Evolutionary conservation across 2,329 filamentous ascomycete genomes (phyloP), one percentile per base, ranked within the genome.

Genomic region (Fusarium sp.): DNA sequence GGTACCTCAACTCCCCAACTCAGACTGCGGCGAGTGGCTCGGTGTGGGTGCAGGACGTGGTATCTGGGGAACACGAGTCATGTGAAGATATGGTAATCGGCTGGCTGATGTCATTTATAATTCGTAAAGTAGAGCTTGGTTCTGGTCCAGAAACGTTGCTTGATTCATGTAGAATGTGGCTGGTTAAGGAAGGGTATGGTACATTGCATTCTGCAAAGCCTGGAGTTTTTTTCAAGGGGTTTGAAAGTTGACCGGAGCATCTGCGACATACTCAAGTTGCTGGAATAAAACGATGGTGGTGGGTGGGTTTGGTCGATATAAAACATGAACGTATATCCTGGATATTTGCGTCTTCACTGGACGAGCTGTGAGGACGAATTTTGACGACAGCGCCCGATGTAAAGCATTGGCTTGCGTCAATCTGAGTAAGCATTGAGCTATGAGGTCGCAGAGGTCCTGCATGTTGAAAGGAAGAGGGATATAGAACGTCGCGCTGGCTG

Each of bases 41-140:
- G 93, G 93, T 44, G 91, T 96, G 3, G 91, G 91, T 73, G 93
- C 92, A 19, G 93, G 93, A 21, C 85, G 93, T 64, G 93, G 93
- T 7, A 88, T 96, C 34, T 96, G 92, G 92, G 92, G 92, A 26
- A 90, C 94, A 17, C 88, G 81, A 44, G 74, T 81, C 50, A 73
- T 76, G 63, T 80, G 60, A 77, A 44, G 22, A 39, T 40, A 43
- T 44, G 58, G 50, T 66, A 66, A 66, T 68, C 54, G 57, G 55
- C 57, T 55, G 61, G 52, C 50, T 58, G 60, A 36, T 62, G 45
- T 61, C 67, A 68, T 71, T 65, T 56, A 43, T 59, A 53, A 50
- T 50, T 39, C 43, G 56, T 55, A 49, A 34, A 38, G 36, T 44
- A 57, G 47, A 63, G 17, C 44, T 33, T 17, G 26, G 38, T 61